phyloP scores from a whole-genome alignment of 805 yeast genomes.

The Lachancea waltii region DNA sequence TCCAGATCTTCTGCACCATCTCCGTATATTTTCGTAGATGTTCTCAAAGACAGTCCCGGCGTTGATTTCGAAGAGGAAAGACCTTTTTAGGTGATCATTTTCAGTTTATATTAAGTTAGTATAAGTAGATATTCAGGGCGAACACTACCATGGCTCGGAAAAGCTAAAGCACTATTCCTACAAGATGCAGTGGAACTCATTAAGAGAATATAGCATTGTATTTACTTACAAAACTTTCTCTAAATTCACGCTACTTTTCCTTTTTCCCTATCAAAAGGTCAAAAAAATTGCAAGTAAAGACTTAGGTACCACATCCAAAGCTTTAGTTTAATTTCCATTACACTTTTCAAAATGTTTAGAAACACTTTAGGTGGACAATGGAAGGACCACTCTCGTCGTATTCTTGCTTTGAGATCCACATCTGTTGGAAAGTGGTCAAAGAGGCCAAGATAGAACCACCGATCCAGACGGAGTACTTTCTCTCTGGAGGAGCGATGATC shows the following conservation, averaged over 20 bases:
- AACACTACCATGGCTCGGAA: no score
- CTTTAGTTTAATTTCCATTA: slow-evolving; percentile 5
- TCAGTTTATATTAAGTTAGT: no score
- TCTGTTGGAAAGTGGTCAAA: slow-evolving; percentile 98
- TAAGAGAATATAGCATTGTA: no score
- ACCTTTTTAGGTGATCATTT: no score
- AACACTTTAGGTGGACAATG: slow-evolving; percentile 64
- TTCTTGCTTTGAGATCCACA: slow-evolving; percentile 99
- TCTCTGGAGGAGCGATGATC: slow-evolving; percentile 98
- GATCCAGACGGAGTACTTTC: slow-evolving; percentile 99
- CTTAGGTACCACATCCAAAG: background rate
- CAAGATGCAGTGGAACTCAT: no score
- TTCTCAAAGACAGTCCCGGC: no score
- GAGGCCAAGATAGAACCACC: slow-evolving; percentile 99
- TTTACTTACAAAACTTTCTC: slow-evolving; percentile 8
- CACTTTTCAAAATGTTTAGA: slow-evolving; percentile 28
- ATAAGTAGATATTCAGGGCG: no score
- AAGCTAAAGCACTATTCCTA: no score
- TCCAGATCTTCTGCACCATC: slow-evolving; percentile 7
- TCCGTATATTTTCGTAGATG: background rate
- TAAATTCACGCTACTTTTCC: slow-evolving; percentile 8
- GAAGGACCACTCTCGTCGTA: slow-evolving; percentile 99
- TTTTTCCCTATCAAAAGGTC: slow-evolving; percentile 8
- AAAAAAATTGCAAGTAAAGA: slow-evolving; percentile 1
- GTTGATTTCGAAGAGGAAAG: no score